A percentile compares a stretch with the other conserved stretches of the same genome.
Evolutionary conservation across 2,329 filamentous ascomycete genomes (phyloP).

Genomic region (Hypoxylon sp.): DNA sequence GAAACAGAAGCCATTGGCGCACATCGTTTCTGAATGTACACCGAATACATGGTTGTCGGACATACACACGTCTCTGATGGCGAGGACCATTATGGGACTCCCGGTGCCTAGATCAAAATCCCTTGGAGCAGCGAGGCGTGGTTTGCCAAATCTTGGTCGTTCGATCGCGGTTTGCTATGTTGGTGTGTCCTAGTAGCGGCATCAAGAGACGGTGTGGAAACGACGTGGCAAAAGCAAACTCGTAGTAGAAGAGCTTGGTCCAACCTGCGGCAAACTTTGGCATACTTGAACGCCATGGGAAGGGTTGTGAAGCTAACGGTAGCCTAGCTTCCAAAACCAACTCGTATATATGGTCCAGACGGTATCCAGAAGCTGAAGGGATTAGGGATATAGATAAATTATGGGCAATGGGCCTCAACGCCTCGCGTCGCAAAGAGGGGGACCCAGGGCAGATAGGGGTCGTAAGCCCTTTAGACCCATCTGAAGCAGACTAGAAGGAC

Average conservation of each 20-base stretch:
- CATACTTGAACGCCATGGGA: not conserved
- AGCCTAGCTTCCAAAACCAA: not conserved
- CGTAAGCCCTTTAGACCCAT: not conserved
- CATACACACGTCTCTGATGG: not conserved
- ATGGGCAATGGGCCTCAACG: not conserved
- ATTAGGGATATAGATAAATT: not conserved
- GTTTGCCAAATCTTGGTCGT: not conserved
- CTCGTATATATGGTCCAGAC: not conserved
- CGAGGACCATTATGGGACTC: not conserved
- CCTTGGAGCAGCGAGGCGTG: not conserved
- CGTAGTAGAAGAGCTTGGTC: conserved; percentile 4
- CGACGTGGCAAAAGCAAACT: conserved; percentile 18
- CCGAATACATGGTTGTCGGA: not conserved
- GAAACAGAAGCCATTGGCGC: not conserved
- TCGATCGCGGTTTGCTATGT: conserved; percentile 3
- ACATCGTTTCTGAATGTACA: not conserved
- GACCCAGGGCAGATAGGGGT: conserved; percentile 1
- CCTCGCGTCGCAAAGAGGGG: not conserved
- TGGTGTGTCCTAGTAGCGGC: not conserved
- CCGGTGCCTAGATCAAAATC: not conserved
- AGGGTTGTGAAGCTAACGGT: not conserved
- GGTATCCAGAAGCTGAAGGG: not conserved
- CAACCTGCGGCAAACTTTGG: conserved; percentile 3
- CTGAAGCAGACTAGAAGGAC: not conserved
- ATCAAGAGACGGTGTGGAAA: conserved; percentile 1